A percentile compares a stretch with the other conserved stretches of the same genome.
Evolutionary conservation across 169 alveolate genomes (phyloP).

Genomic region (Cytauxzoon felis): DNA sequence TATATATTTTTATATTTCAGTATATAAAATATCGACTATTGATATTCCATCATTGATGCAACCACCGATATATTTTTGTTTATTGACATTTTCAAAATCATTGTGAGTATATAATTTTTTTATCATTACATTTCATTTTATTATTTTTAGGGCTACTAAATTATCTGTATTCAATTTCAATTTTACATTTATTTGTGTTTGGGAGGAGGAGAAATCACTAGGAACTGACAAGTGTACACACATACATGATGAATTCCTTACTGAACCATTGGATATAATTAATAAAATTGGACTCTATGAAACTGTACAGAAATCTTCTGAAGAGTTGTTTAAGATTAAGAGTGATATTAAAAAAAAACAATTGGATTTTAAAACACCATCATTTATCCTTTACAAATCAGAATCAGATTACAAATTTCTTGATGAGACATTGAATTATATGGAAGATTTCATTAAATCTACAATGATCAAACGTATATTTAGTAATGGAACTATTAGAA

Average conservation of each 20-base stretch:
- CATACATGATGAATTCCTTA: no score
- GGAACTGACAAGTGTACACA: slow-evolving; percentile 8
- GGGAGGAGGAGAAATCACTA: slow-evolving; percentile 15
- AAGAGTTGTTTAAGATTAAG: no score
- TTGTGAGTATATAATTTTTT: neutral
- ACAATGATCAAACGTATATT: slow-evolving; percentile 16
- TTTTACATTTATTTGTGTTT: slow-evolving; percentile 33
- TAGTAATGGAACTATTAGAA: neutral
- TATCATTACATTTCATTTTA: neutral
- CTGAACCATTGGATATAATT: no score
- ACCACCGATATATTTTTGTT: slow-evolving; percentile 43
- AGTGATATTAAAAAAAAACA: no score
- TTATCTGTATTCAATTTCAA: neutral
- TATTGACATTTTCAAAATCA: slow-evolving; percentile 18
- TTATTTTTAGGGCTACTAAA: neutral
- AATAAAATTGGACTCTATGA: no score
- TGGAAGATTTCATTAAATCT: no score
- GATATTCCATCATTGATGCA: slow-evolving; percentile 51
- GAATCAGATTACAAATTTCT: no score
- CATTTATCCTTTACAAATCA: no score
- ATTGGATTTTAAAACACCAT: no score
- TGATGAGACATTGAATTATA: no score
- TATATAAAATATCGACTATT: slow-evolving; percentile 52
- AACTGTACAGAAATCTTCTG: no score
- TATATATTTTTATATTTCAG: neutral